Percentiles rank a stretch among this genome's conserved stretches.
Evolutionary conservation across 2,329 filamentous ascomycete species (phyloP).

Genomic region (Ceratocystis albifundus): DNA sequence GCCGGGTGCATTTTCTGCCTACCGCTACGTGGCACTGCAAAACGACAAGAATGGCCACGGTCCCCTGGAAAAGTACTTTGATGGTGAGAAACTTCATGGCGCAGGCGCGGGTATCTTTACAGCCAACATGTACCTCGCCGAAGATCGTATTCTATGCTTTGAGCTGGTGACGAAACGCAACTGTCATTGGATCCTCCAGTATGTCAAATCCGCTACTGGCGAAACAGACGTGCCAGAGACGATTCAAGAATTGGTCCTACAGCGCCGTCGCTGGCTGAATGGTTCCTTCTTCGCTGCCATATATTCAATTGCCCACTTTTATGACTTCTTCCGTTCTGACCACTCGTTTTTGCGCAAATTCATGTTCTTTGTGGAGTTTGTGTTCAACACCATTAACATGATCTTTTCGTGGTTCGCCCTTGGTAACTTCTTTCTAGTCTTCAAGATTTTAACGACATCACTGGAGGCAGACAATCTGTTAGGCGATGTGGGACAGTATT

Average conservation of each 20-base stretch:
- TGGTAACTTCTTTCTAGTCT: constrained; percentile 97
- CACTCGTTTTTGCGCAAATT: constrained; percentile 80
- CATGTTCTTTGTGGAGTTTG: constrained; percentile 83
- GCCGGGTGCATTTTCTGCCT: constrained; percentile 96
- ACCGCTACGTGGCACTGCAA: constrained; percentile 85
- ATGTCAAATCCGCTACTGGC: constrained; percentile 93
- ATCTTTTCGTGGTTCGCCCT: constrained; percentile 98
- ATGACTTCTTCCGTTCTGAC: constrained; percentile 87
- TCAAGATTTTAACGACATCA: constrained; percentile 88
- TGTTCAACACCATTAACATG: constrained; percentile 93
- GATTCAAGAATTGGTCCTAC: constrained; percentile 88
- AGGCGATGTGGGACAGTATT: constrained; percentile 62
- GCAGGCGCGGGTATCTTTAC: constrained; percentile 91
- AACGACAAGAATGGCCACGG: constrained; percentile 94
- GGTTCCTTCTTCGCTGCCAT: constrained; percentile 96
- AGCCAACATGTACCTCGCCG: constrained; percentile 97
- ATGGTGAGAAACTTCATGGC: constrained; percentile 90
- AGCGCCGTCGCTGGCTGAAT: constrained; percentile 94
- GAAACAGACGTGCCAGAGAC: constrained; percentile 95
- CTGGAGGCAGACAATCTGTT: constrained; percentile 59
- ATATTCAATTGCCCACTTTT: constrained; percentile 88
- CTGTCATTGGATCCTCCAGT: constrained; percentile 93
- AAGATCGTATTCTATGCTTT: constrained; percentile 97
- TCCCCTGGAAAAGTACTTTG: constrained; percentile 91
- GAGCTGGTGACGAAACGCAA: constrained; percentile 96